phyloP scores from a whole-genome alignment of 2,329 filamentous ascomycete genomes.

The Hypoxylon sp. region DNA sequence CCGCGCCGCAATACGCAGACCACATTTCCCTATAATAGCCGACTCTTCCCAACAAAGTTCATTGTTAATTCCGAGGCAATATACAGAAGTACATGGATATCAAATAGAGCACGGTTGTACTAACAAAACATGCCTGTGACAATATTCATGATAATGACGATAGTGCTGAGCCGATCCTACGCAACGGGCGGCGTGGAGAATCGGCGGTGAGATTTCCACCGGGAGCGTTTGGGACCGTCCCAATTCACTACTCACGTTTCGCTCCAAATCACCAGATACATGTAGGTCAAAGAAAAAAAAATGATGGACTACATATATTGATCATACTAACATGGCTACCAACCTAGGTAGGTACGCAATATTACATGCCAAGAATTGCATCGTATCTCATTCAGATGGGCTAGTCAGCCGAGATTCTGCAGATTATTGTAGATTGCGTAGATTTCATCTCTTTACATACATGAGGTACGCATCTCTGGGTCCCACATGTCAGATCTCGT shows the following conservation, averaged over 20 bases:
- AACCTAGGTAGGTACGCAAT: constrained; percentile 10
- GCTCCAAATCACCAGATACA: constrained; percentile 6
- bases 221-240: constrained; percentile 10
- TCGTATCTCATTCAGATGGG: constrained; percentile 21
- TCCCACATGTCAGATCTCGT: constrained; percentile 27
- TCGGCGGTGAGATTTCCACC: constrained; percentile 43
- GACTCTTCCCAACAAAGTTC: neutral
- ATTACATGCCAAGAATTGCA: constrained; percentile 30
- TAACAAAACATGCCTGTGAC: constrained; percentile 9
- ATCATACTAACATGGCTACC: neutral
- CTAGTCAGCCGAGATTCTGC: constrained; percentile 22
- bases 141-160: constrained; percentile 18
- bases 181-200: constrained; percentile 28
- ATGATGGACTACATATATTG: neutral
- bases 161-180: constrained; percentile 23
- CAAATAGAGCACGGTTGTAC: constrained; percentile 14
- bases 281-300: neutral
- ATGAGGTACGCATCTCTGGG: constrained; percentile 1
- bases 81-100: constrained; percentile 19
- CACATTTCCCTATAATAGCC: constrained; percentile 25
- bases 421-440: neutral
- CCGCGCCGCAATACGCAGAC: constrained; percentile 17
- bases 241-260: neutral
- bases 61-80: constrained; percentile 8
- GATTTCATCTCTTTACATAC: neutral